phyloP scores from a whole-genome alignment of 2,329 filamentous ascomycete species.

The Corynespora cassiicola region DNA sequence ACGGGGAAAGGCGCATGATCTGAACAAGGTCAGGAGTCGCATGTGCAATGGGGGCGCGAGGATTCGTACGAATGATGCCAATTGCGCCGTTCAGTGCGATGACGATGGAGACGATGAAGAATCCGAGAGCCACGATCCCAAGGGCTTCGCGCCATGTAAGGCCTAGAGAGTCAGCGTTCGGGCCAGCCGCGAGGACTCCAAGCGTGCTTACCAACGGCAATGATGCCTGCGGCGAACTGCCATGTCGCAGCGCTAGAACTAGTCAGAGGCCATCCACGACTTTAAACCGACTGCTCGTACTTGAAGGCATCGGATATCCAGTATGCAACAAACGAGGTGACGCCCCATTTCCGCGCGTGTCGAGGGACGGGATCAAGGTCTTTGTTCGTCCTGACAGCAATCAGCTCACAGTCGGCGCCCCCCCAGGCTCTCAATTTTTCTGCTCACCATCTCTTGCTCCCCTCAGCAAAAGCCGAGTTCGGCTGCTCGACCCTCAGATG shows the following conservation, averaged over 20 bases:
- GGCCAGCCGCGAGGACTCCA: slow-evolving; percentile 1
- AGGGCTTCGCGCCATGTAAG: slow-evolving; percentile 63
- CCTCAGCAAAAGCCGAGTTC: slow-evolving; percentile 54
- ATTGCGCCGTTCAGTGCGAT: slow-evolving; percentile 65
- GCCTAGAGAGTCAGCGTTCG: slow-evolving; percentile 36
- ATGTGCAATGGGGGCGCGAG: background rate
- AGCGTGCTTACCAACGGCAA: slow-evolving; percentile 38
- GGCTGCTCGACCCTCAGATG: slow-evolving; percentile 52
- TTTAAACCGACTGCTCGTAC: slow-evolving; percentile 22
- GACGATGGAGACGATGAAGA: slow-evolving; percentile 64
- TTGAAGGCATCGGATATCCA: slow-evolving; percentile 62
- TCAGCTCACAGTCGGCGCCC: slow-evolving; percentile 2
- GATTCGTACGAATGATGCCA: slow-evolving; percentile 38
- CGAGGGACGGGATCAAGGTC: slow-evolving; percentile 58
- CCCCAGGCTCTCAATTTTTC: background rate
- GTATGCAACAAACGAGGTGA: slow-evolving; percentile 55
- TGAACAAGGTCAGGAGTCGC: slow-evolving; percentile 35
- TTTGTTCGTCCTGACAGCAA: slow-evolving; percentile 49
- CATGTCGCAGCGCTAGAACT: slow-evolving; percentile 54
- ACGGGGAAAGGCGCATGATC: slow-evolving; percentile 65
- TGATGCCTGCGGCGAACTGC: slow-evolving; percentile 54
- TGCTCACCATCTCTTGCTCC: slow-evolving; percentile 42
- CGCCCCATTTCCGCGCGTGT: slow-evolving; percentile 54
- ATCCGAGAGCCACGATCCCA: slow-evolving; percentile 58
- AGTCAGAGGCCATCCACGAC: slow-evolving; percentile 10